Evolutionary conservation across 78 protist species (phyloP).

Genomic region (Dictyostelium capitatum): DNA sequence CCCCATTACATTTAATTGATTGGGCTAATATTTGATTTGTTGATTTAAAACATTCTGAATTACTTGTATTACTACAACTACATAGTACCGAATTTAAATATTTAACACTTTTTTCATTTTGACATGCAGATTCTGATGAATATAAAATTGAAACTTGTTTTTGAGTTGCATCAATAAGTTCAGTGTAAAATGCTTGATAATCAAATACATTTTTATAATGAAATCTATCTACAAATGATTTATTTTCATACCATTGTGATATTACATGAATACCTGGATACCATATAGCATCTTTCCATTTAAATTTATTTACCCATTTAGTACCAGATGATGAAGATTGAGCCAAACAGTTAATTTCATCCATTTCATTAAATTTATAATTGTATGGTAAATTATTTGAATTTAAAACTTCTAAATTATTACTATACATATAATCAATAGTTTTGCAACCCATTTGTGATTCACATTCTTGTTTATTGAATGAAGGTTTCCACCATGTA

Average conservation of each 20-base stretch:
- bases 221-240: not conserved
- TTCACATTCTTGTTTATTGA: not conserved
- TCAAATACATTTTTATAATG: constrained; percentile 11
- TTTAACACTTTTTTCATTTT: constrained; percentile 26
- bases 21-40: constrained; percentile 3
- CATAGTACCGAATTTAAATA: constrained; percentile 19
- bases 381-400: constrained; percentile 5
- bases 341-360: not conserved
- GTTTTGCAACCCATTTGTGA: constrained; percentile 28
- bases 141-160: not conserved
- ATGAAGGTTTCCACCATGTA: constrained; percentile 32
- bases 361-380: constrained; percentile 47
- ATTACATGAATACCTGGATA: not conserved
- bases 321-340: not conserved
- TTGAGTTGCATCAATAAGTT: not conserved
- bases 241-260: not conserved
- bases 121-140: constrained; percentile 22
- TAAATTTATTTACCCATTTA: not conserved
- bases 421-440: not conserved
- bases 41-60: constrained; percentile 22
- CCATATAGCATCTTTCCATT: not conserved
- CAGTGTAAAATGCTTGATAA: not conserved
- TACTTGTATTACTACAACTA: constrained; percentile 4
- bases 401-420: not conserved
- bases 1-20: constrained; percentile 10